A percentile compares a stretch with the other conserved stretches of the same genome.
phyloP scores from a whole-genome alignment of 2,329 filamentous ascomycete genomes.

The Rhynchosporium secalis region DNA sequence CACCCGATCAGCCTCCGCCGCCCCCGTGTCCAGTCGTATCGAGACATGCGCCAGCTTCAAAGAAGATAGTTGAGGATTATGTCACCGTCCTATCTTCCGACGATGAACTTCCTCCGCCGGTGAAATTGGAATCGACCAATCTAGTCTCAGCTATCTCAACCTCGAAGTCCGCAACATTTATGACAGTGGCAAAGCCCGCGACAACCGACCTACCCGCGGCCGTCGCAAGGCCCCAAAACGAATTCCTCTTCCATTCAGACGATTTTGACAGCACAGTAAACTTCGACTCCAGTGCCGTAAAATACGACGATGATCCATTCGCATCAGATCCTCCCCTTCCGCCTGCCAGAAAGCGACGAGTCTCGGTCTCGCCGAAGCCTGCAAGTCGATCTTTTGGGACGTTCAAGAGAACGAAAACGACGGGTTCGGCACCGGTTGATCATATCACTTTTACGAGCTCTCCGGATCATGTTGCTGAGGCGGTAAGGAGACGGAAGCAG shows the following conservation, averaged over 20 bases:
- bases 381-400: constrained; percentile 22
- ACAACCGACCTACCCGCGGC: background rate
- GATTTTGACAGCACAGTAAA: constrained; percentile 25
- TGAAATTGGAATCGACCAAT: background rate
- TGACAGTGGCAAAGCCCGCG: background rate
- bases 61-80: background rate
- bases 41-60: constrained; percentile 1
- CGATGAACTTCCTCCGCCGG: background rate
- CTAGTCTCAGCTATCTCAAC: background rate
- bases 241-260: constrained; percentile 22
- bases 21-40: background rate
- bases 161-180: background rate
- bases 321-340: constrained; percentile 27
- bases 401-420: constrained; percentile 42
- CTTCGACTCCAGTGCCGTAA: constrained; percentile 9
- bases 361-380: constrained; percentile 29
- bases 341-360: constrained; percentile 38
- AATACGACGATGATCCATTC: constrained; percentile 34
- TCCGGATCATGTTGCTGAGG: constrained; percentile 31
- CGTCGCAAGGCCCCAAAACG: constrained; percentile 2
- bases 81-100: constrained; percentile 11
- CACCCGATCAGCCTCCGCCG: background rate
- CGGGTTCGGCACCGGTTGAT: constrained; percentile 33
- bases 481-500: constrained; percentile 24
- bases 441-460: constrained; percentile 37